Evolutionary conservation across 2,329 filamentous ascomycete species (phyloP).

Genomic region (Calonectria leucothoes): DNA sequence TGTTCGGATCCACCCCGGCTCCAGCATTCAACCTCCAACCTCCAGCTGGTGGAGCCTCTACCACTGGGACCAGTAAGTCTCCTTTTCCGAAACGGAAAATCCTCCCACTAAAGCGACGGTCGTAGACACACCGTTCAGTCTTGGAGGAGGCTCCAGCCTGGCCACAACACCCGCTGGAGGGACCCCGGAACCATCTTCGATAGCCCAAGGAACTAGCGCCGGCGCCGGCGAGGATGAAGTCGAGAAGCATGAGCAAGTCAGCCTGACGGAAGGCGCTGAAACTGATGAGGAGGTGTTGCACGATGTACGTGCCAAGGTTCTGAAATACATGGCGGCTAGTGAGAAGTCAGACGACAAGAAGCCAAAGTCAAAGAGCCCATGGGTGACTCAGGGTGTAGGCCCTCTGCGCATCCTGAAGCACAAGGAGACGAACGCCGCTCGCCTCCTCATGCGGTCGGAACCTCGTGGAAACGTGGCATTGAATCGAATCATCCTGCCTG

Average conservation of each 20-base stretch:
- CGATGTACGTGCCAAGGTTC: constrained; percentile 77
- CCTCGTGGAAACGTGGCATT: constrained; percentile 79
- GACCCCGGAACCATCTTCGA: constrained; percentile 67
- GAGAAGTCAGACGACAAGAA: constrained; percentile 60
- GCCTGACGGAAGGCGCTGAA: constrained; percentile 75
- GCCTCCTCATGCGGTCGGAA: constrained; percentile 79
- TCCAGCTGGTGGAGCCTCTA: constrained; percentile 56
- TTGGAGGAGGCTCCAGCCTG: constrained; percentile 70
- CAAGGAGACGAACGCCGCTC: constrained; percentile 73
- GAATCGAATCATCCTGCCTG: constrained; percentile 74
- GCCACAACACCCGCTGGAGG: constrained; percentile 69
- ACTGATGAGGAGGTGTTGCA: constrained; percentile 78
- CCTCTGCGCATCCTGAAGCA: constrained; percentile 79
- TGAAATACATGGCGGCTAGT: constrained; percentile 66
- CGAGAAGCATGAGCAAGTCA: constrained; percentile 75
- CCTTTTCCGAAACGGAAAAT: constrained; percentile 55
- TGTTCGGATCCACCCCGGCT: constrained; percentile 49
- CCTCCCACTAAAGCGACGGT: constrained; percentile 59
- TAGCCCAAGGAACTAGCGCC: constrained; percentile 55
- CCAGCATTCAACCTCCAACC: constrained; percentile 55
- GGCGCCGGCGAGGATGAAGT: constrained; percentile 59
- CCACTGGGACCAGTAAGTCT: constrained; percentile 61
- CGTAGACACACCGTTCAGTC: constrained; percentile 66
- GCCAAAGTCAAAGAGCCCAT: constrained; percentile 66
- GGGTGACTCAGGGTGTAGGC: constrained; percentile 78